phyloP scores from a whole-genome alignment of 805 yeast genomes.

The Barnettozyma botsteinii region DNA sequence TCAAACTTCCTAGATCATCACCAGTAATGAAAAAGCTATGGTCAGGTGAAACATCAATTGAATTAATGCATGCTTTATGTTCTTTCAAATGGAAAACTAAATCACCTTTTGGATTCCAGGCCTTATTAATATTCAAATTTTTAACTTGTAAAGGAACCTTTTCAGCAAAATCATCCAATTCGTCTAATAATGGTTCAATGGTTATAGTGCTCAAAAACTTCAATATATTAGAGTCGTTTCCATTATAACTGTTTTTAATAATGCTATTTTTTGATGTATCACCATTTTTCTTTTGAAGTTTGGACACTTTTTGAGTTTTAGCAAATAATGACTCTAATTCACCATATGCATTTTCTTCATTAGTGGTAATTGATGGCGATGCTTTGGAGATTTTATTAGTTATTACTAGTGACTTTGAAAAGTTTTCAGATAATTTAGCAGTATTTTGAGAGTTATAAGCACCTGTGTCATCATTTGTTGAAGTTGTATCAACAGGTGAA shows the following conservation, averaged over 20 bases:
- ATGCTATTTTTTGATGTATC: constrained; percentile 19
- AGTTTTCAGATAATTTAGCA: constrained; percentile 9
- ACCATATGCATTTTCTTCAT: constrained; percentile 38
- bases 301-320: constrained; percentile 11
- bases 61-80: constrained; percentile 52
- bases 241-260: constrained; percentile 56
- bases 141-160: constrained; percentile 5
- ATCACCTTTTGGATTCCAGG: constrained; percentile 41
- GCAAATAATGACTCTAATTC: constrained; percentile 33
- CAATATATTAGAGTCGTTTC: constrained; percentile 57
- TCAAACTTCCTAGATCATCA: constrained; percentile 65
- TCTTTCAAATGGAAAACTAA: constrained; percentile 62
- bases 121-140: constrained; percentile 10
- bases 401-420: constrained; percentile 30
- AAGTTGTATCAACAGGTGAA: not conserved
- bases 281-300: constrained; percentile 10
- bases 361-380: constrained; percentile 33
- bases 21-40: constrained; percentile 69
- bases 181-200: constrained; percentile 51
- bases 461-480: not conserved
- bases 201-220: constrained; percentile 47
- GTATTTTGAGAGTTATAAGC: not conserved
- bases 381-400: constrained; percentile 30
- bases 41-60: constrained; percentile 55
- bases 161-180: constrained; percentile 66